These are phyloP conservation scores for Gymnopus androsaceus DNA, from an alignment of 1,284 basidiomycete genomes.

Conservation along the genomic window DNA sequence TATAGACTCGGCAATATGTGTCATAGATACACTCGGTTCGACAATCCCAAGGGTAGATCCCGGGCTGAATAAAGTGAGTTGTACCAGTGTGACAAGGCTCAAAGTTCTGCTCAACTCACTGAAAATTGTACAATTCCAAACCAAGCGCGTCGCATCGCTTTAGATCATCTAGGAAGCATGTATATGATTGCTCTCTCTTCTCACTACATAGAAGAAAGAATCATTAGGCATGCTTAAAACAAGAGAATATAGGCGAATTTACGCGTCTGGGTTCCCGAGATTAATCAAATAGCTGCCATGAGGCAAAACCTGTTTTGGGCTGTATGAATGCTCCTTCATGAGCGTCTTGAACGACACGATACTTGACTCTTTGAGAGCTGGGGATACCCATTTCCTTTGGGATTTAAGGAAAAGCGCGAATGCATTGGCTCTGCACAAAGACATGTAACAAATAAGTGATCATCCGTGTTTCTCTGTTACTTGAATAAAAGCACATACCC, in stretches of 20 bases:
- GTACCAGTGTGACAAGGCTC: neutral
- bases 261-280: conserved; percentile 80
- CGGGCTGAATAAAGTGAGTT: conserved; percentile 49
- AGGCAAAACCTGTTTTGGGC: conserved; percentile 63
- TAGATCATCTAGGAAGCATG: conserved; percentile 86
- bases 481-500: conserved; percentile 44
- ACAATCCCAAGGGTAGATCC: conserved; percentile 77
- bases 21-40: conserved; percentile 62
- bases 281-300: conserved; percentile 89
- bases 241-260: conserved; percentile 27
- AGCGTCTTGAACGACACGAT: conserved; percentile 57
- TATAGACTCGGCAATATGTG: conserved; percentile 72
- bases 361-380: conserved; percentile 52
- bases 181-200: conserved; percentile 78
- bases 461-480: no score
- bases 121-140: conserved; percentile 80
- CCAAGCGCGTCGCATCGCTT: conserved; percentile 79
- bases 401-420: conserved; percentile 86
- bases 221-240: neutral
- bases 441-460: no score
- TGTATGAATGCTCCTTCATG: conserved; percentile 62
- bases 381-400: conserved; percentile 78
- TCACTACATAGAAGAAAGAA: conserved; percentile 40
- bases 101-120: conserved; percentile 51
- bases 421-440: conserved; percentile 64